Evolutionary conservation across 2,329 filamentous ascomycete species (phyloP).

Genomic region (Nigrospora sphaerica): DNA sequence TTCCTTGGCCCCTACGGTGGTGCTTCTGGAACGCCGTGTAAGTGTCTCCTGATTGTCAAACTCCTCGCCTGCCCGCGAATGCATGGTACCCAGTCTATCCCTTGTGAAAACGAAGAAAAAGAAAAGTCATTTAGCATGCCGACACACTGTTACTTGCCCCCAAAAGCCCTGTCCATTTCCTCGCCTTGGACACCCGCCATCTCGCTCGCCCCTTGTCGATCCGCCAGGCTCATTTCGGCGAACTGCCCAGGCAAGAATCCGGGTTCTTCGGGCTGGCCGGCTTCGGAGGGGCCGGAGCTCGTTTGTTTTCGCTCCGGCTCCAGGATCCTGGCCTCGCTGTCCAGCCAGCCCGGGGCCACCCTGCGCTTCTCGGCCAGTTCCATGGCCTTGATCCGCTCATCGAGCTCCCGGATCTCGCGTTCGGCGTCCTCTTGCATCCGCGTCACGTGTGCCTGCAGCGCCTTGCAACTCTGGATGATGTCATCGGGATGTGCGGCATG

Average conservation of each 20-base stretch:
- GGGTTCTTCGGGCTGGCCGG: slow-evolving; percentile 42
- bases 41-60: too few species aligned
- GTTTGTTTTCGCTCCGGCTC: slow-evolving; percentile 51
- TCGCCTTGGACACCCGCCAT: slow-evolving; percentile 43
- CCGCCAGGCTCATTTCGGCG: slow-evolving; percentile 20
- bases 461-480: slow-evolving; percentile 74
- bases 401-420: slow-evolving; percentile 60
- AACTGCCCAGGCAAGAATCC: slow-evolving; percentile 21
- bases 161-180: slow-evolving; percentile 53
- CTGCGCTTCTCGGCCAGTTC: slow-evolving; percentile 75
- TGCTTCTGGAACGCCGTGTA: too few species aligned
- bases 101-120: too few species aligned
- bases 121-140: too few species aligned
- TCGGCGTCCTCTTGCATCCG: slow-evolving; percentile 63
- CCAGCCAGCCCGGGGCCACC: slow-evolving; percentile 74
- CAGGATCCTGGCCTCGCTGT: slow-evolving; percentile 63
- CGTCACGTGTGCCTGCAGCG: slow-evolving; percentile 68
- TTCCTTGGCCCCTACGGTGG: too few species aligned
- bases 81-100: too few species aligned
- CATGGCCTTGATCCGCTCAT: slow-evolving; percentile 55
- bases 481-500: slow-evolving; percentile 82
- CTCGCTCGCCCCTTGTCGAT: slow-evolving; percentile 21
- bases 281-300: slow-evolving; percentile 4
- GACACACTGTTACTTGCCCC: slow-evolving; percentile 26
- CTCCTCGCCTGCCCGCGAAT: too few species aligned